Percentiles rank a stretch among this genome's conserved stretches.
phyloP scores from a whole-genome alignment of 352 stramenopile species.

The Globisporangium cystogenes region DNA sequence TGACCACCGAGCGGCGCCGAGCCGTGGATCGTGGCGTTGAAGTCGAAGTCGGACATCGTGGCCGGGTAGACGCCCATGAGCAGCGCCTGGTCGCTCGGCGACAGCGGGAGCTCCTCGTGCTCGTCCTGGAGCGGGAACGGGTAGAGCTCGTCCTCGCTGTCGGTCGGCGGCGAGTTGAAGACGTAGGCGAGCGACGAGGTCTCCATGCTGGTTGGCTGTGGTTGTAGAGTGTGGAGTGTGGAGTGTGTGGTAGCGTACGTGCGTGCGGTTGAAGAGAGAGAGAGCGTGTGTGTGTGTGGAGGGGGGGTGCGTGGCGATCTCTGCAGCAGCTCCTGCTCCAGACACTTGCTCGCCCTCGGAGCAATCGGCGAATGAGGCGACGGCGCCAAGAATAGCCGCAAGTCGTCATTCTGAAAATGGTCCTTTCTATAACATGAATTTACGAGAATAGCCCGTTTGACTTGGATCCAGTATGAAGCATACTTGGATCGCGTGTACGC shows the following conservation, averaged over 20 bases:
- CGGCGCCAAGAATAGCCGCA: neutral
- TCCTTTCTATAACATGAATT: too few species aligned
- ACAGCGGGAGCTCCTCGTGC: constrained; percentile 22
- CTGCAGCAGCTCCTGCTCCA: too few species aligned
- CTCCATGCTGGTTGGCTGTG: constrained; percentile 11
- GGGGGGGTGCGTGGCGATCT: neutral
- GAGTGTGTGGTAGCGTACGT: too few species aligned
- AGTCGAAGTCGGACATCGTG: constrained; percentile 61
- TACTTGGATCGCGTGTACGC: neutral
- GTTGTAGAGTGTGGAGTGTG: too few species aligned
- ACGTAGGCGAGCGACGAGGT: constrained; percentile 33
- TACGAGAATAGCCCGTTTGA: too few species aligned
- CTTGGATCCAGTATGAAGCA: too few species aligned
- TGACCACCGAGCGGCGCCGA: constrained; percentile 1
- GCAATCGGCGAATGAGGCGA: neutral
- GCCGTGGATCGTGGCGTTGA: constrained; percentile 46
- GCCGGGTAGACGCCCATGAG: constrained; percentile 54
- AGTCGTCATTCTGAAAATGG: too few species aligned
- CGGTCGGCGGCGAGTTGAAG: constrained; percentile 28
- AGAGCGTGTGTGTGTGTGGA: neutral
- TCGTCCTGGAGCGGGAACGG: constrained; percentile 35
- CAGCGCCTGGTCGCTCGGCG: constrained; percentile 43
- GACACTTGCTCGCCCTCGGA: neutral
- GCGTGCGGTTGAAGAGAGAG: neutral
- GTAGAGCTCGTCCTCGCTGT: constrained; percentile 53